Base-by-base conservation (phyloP, 2,329 filamentous ascomycete genomes). In the Alternaria ethzedia region DNA sequence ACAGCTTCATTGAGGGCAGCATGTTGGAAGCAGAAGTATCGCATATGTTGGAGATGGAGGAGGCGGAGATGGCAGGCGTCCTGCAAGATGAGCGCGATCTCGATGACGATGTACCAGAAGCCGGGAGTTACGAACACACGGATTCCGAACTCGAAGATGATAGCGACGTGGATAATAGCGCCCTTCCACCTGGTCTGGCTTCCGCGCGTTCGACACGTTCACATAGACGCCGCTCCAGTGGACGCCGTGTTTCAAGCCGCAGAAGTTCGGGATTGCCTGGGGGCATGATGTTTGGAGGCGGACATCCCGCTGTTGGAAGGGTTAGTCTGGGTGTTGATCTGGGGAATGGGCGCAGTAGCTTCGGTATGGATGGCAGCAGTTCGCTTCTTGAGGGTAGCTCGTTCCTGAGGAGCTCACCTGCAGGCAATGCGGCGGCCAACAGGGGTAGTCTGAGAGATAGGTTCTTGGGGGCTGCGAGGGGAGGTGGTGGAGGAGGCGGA, bases 81-180 rank as follows among this genome's bases (percentile, higher is more conserved):
- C 75, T 83, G n/a, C 79, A 82, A 60, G 83, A 85, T 56, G 82
- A 83, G 64, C 79, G 83, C 45, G 83, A 84, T 56, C 68, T 84
- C 8, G 84, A 86, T 67, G 84, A 85, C 57, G 83, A 83, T 63
- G 79, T 86, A 21, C 85, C 84, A 0, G 84, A 86, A 67, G 84
- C 83, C 5, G 85, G 84, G 21, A 83, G 81, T 66, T 86, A 86
- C 67, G 82, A 86, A 69, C 85, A 86, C 66, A 86, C 85, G 4
- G 85, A 86, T 66, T 86, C 84, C 12, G 84, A 86, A 64, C 68
- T 82, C 1, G 83, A 85, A 56, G 83, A 84, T 62, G 71, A 70
- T 11, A 73, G 70, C 25, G 74, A 76, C 32, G 64, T 70, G 3
- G 75, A 73, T 25, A 59, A 56, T n/a, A 68, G 65, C n/a, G 57